Conservation (phyloP, 75 land plant genomes). For the Isoetes taiwanensis region DNA sequence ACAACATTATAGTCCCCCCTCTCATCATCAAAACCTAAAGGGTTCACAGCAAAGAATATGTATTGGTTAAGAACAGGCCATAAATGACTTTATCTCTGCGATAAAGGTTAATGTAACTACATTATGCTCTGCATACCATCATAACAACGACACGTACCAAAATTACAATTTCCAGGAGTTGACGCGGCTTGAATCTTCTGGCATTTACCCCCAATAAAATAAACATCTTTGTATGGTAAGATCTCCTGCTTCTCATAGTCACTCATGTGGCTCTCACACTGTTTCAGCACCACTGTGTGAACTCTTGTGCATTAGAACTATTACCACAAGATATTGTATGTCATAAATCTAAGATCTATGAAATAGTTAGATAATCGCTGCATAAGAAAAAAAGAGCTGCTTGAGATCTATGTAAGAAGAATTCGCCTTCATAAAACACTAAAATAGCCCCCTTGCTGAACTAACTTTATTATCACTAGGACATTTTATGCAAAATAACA, state of each 20-base stretch:
- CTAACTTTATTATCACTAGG: neutral
- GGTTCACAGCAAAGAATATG: neutral
- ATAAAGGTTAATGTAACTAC: neutral
- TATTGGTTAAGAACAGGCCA: neutral
- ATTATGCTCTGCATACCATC: neutral
- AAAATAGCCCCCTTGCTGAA: too few relatives aligned
- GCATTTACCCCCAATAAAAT: slow-evolving; percentile 18
- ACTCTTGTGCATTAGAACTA: neutral
- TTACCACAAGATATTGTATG: slow-evolving; percentile 1
- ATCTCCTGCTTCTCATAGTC: slow-evolving; percentile 25
- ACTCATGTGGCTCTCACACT: slow-evolving; percentile 11
- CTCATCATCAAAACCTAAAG: slow-evolving; percentile 29
- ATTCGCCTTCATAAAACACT: too few relatives aligned
- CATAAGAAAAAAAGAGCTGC: neutral
- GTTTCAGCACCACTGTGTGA: slow-evolving; percentile 17
- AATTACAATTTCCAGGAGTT: slow-evolving; percentile 20
- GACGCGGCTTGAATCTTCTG: slow-evolving; percentile 18
- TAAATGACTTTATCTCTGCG: neutral
- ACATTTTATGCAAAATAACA: too few relatives aligned
- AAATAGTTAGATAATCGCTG: neutral
- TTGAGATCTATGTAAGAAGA: neutral
- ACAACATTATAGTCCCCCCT: slow-evolving; percentile 25
- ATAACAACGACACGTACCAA: slow-evolving; percentile 7
- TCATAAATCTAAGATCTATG: neutral
- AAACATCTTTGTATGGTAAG: slow-evolving; percentile 19